Conservation (phyloP, 2,329 filamentous ascomycete species). For the Talaromyces sp. region DNA sequence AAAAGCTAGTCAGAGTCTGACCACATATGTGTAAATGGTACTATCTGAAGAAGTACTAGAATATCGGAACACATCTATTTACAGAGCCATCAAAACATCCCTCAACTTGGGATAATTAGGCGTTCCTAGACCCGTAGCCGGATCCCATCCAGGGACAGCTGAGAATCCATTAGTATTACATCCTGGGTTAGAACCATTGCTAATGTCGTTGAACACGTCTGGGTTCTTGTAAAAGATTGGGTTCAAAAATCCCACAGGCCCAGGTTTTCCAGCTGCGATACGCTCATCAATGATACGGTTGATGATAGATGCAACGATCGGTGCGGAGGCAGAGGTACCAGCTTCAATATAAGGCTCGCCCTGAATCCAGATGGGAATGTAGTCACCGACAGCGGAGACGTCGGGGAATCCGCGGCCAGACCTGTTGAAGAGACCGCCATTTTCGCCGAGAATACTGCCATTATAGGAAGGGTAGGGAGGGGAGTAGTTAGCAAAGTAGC, state of each 20-base stretch:
- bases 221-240: constrained; percentile 5
- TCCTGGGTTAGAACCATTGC: constrained; percentile 1
- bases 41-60: too few species aligned
- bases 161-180: constrained; percentile 9
- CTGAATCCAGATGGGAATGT: neutral
- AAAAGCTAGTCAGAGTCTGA: too few species aligned
- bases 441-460: constrained; percentile 5
- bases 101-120: constrained; percentile 21
- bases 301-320: constrained; percentile 58
- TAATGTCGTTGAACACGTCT: constrained; percentile 10
- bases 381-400: constrained; percentile 50
- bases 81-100: constrained; percentile 9
- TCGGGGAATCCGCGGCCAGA: constrained; percentile 61
- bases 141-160: constrained; percentile 28
- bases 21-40: too few species aligned
- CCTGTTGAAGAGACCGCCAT: constrained; percentile 41
- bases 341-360: neutral
- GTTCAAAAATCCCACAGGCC: constrained; percentile 11
- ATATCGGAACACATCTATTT: neutral
- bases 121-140: constrained; percentile 32
- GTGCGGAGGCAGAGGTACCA: constrained; percentile 49
- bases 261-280: constrained; percentile 47
- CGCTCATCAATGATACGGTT: constrained; percentile 62
- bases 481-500: constrained; percentile 13
- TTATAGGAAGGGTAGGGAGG: constrained; percentile 15